phyloP scores from a whole-genome alignment of 2,329 filamentous ascomycete species.

The Rutstroemia sp. region DNA sequence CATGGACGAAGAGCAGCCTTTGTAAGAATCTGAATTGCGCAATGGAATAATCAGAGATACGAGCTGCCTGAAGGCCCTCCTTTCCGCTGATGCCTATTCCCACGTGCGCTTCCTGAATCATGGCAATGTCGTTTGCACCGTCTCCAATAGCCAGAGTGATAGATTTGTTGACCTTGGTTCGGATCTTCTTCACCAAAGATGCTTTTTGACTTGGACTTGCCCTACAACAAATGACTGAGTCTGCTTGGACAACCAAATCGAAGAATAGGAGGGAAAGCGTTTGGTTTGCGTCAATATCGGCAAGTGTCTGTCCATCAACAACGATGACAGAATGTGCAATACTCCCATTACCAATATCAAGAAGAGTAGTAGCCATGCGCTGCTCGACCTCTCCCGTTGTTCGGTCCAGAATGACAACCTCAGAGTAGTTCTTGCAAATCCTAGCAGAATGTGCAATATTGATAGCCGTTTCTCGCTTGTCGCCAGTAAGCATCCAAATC shows the following conservation, averaged over 20 bases:
- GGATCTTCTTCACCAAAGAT: slow-evolving; percentile 74
- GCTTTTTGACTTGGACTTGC: slow-evolving; percentile 89
- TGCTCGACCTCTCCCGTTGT: slow-evolving; percentile 53
- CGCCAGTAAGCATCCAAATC: slow-evolving; percentile 93
- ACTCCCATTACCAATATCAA: slow-evolving; percentile 55
- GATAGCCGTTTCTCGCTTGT: slow-evolving; percentile 87
- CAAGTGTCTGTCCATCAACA: slow-evolving; percentile 70
- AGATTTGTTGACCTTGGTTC: slow-evolving; percentile 62
- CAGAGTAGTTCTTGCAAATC: slow-evolving; percentile 64
- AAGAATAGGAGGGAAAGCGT: slow-evolving; percentile 61
- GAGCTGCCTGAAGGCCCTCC: slow-evolving; percentile 82
- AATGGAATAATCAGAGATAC: slow-evolving; percentile 86
- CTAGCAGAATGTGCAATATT: slow-evolving; percentile 85
- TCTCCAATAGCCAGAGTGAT: slow-evolving; percentile 90
- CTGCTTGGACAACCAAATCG: slow-evolving; percentile 67
- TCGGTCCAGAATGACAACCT: slow-evolving; percentile 67
- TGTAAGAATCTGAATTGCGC: slow-evolving; percentile 88
- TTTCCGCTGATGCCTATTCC: slow-evolving; percentile 89
- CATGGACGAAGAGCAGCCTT: slow-evolving; percentile 75
- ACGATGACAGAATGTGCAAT: slow-evolving; percentile 77
- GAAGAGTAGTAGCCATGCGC: slow-evolving; percentile 56
- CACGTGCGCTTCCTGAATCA: slow-evolving; percentile 88
- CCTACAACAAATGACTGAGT: slow-evolving; percentile 89
- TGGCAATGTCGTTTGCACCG: slow-evolving; percentile 89
- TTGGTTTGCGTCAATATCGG: slow-evolving; percentile 61